Base-by-base conservation (phyloP, 2,329 filamentous ascomycete species). In the Verticillium albo-atrum region DNA sequence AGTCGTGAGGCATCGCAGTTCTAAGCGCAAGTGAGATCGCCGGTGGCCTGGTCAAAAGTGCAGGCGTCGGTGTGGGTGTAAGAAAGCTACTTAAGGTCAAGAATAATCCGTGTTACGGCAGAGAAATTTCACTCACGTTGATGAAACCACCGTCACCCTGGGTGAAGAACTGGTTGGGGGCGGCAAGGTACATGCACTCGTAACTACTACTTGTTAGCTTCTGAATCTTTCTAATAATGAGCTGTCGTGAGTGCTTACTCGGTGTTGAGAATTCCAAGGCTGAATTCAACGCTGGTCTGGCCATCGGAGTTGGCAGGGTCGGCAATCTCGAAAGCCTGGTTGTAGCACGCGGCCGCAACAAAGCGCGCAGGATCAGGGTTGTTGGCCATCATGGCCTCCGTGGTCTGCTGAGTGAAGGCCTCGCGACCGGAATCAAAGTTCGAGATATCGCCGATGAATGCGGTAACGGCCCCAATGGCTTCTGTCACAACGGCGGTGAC, bases 131-230 rank as follows among this genome's bases (percentile, higher is more conserved):
- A 30, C 59, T 58, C 15, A 60, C 59, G 59, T 60, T 60, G 55
- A 60, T 60, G 52, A 60, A 60, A 52, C 59, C 59, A 51, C 59
- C 59, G 34, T 60, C 59, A 17, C 59, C 59, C 15, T 25, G n/a
- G n/a, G 59, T 60, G 59, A 32, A 60, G 32, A 60, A 57, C 37
- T 60, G 59, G 55, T 60, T 60, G 2, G 59, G 59, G 5, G 59
- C 59, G 9, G 55, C 59, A 42, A 60, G 57, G 55, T 60, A 60
- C 47, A 60, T 57, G 55, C 59, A 60, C 26, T 58, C 56, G 23
- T 60, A 60, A 34, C 42, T 50, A 25, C 10, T 7, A 5, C 42
- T 12, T 3, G 7, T 50, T 20, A 50, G 42, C 20, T 23, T 12
- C 17, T 42, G 1, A 3, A 17, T 20, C n/a, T n/a, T 20, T n/a